These are phyloP conservation scores for Ustilago esculenta DNA, from an alignment of 1,284 basidiomycete genomes.

Conservation along the genomic window DNA sequence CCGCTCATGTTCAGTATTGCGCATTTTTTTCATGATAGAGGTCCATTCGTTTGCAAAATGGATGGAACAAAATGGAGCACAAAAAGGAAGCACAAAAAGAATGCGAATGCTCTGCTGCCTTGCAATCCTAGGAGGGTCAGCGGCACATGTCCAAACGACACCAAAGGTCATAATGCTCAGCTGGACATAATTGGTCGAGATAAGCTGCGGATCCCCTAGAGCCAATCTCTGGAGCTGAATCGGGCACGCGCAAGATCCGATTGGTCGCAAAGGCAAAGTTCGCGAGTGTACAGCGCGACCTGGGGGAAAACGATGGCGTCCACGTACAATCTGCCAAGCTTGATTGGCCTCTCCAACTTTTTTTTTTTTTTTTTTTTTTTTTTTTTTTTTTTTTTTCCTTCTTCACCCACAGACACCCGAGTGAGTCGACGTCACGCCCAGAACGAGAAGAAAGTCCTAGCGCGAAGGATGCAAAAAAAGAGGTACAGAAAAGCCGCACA, in stretches of 20 bases:
- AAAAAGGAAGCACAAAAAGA: constrained; percentile 2
- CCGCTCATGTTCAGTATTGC: no score
- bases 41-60: no score
- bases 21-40: no score
- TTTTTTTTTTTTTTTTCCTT: constrained; percentile 8
- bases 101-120: no score
- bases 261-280: neutral
- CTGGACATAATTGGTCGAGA: neutral
- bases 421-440: constrained; percentile 2
- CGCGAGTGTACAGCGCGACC: constrained; percentile 1
- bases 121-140: no score
- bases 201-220: neutral
- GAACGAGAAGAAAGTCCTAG: neutral
- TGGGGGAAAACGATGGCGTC: no score
- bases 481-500: constrained; percentile 4
- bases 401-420: neutral
- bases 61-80: neutral
- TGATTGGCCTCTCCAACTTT: constrained; percentile 21
- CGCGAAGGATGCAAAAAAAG: constrained; percentile 20
- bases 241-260: neutral
- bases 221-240: no score
- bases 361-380: constrained; percentile 6
- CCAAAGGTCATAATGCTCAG: no score
- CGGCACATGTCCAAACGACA: no score
- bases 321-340: constrained; percentile 6